Evolutionary conservation across 805 yeast species (phyloP).

Genomic region (Candida ulmi): DNA sequence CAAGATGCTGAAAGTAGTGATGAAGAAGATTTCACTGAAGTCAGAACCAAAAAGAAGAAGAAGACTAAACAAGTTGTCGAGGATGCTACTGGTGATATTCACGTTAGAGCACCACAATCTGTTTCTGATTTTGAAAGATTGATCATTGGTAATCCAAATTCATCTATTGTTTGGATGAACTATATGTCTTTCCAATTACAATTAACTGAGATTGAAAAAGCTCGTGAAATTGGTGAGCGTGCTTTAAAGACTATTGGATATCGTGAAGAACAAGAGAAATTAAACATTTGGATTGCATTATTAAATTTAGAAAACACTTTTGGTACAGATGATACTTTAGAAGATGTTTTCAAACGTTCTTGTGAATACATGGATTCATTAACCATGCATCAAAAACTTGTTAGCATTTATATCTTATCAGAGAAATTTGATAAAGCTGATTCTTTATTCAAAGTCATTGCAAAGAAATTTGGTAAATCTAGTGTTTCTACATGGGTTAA

Average conservation of each 20-base stretch:
- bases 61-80: conserved; percentile 39
- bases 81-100: conserved; percentile 82
- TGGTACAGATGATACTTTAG: conserved; percentile 79
- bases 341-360: conserved; percentile 75
- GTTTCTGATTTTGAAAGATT: conserved; percentile 88
- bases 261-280: conserved; percentile 88
- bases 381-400: conserved; percentile 73
- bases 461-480: conserved; percentile 74
- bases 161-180: conserved; percentile 94
- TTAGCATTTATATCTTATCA: conserved; percentile 67
- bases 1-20: conserved; percentile 49
- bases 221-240: conserved; percentile 87
- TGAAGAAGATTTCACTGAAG: conserved; percentile 42
- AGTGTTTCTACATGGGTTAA: conserved; percentile 71
- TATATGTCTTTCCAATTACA: conserved; percentile 97
- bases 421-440: conserved; percentile 71
- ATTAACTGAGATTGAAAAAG: conserved; percentile 88
- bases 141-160: conserved; percentile 86
- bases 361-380: conserved; percentile 89
- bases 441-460: conserved; percentile 55
- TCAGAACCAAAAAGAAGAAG: conserved; percentile 41
- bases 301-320: conserved; percentile 91
- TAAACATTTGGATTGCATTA: conserved; percentile 94
- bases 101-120: conserved; percentile 86
- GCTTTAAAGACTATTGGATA: conserved; percentile 86